Evolutionary conservation across 2,329 filamentous ascomycete species (phyloP).

Genomic region (Microsporum canis): DNA sequence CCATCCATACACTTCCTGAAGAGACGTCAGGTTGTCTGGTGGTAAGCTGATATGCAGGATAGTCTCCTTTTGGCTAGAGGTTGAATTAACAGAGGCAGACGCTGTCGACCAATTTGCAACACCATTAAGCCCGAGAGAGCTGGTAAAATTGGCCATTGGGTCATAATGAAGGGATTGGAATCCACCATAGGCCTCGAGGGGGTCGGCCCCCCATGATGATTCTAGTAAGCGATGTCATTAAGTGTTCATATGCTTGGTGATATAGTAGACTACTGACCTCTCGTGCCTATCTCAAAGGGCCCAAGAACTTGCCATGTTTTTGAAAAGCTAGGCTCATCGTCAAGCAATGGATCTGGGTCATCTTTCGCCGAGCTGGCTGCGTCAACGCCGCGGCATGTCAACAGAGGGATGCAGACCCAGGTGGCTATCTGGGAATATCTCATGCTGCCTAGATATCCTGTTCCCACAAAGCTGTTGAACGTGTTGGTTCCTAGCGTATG

Average conservation of each 20-base stretch:
- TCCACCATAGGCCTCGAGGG: constrained; percentile 43
- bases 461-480: background rate
- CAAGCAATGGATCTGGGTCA: background rate
- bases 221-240: constrained; percentile 28
- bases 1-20: constrained; percentile 48
- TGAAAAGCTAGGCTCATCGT: constrained; percentile 16
- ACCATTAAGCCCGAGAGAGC: constrained; percentile 42
- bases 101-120: constrained; percentile 39
- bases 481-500: background rate
- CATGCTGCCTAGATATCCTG: background rate
- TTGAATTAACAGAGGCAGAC: constrained; percentile 22
- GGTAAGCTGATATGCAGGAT: constrained; percentile 38
- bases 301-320: constrained; percentile 43
- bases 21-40: constrained; percentile 43
- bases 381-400: background rate
- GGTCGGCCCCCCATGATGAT: constrained; percentile 49
- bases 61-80: constrained; percentile 24
- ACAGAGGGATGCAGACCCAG: constrained; percentile 1
- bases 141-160: constrained; percentile 34
- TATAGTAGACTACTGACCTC: constrained; percentile 35
- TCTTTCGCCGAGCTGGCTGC: background rate
- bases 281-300: constrained; percentile 48
- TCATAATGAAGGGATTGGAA: constrained; percentile 40
- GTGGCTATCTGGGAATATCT: background rate
- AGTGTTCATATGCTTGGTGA: background rate